Evolutionary conservation across 1,139 yeast species (phyloP).

Genomic region (Yamadazyma atlantica): DNA sequence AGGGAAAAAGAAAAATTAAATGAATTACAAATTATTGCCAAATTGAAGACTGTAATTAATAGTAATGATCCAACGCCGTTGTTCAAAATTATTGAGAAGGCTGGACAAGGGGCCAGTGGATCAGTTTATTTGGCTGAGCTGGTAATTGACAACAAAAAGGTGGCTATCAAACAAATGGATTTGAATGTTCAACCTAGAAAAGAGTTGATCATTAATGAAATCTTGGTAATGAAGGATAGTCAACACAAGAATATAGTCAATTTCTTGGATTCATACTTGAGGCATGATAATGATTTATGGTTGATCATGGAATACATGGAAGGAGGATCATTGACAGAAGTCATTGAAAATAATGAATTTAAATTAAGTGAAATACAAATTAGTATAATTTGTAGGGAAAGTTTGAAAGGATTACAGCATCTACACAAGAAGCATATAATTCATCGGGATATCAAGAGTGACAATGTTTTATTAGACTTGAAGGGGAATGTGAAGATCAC

Average conservation of each 20-base stretch:
- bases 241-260: constrained; percentile 50
- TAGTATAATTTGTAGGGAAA: constrained; percentile 86
- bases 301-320: constrained; percentile 97
- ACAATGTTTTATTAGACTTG: constrained; percentile 84
- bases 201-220: constrained; percentile 72
- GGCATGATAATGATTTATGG: constrained; percentile 61
- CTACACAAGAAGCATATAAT: constrained; percentile 89
- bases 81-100: constrained; percentile 86
- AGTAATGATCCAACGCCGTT: constrained; percentile 80
- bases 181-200: constrained; percentile 90
- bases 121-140: constrained; percentile 89
- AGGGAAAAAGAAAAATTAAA: constrained; percentile 72
- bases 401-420: constrained; percentile 88
- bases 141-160: constrained; percentile 43
- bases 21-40: constrained; percentile 83
- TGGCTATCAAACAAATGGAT: constrained; percentile 96
- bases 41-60: constrained; percentile 80
- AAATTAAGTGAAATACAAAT: constrained; percentile 74
- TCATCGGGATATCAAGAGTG: constrained; percentile 95
- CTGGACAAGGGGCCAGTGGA: constrained; percentile 99
- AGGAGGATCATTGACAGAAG: constrained; percentile 76
- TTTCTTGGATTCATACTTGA: constrained; percentile 45
- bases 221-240: constrained; percentile 50
- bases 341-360: constrained; percentile 76
- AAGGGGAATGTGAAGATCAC: constrained; percentile 92